Evolutionary conservation across 345 rosid species (phyloP).

Genomic region (Heritiera fomes): DNA sequence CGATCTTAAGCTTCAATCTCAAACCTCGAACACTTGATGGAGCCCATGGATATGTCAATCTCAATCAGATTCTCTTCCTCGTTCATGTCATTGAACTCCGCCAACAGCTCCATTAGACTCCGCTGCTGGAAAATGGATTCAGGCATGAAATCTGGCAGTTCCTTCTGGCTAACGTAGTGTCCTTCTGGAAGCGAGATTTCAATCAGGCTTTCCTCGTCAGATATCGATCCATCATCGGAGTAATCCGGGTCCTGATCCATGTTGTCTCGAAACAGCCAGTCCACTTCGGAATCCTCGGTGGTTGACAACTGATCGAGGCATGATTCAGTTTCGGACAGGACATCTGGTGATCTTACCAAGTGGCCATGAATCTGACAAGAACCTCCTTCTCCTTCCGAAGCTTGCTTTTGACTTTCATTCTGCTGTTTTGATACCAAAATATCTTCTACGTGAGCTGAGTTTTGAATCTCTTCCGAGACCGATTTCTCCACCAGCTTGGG

Average conservation of each 20-base stretch:
- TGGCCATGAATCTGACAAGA: conserved; percentile 18
- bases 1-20: conserved; percentile 45
- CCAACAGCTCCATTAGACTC: conserved; percentile 41
- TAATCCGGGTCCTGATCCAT: conserved; percentile 35
- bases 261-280: conserved; percentile 36
- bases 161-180: conserved; percentile 47
- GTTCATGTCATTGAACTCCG: conserved; percentile 53
- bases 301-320: conserved; percentile 33
- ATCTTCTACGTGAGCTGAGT: neutral
- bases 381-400: conserved; percentile 8
- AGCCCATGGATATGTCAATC: conserved; percentile 81
- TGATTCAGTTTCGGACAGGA: conserved; percentile 34
- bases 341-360: conserved; percentile 17
- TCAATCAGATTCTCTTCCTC: conserved; percentile 86
- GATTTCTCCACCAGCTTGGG: conserved; percentile 11
- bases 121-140: conserved; percentile 36
- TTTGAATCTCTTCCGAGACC: conserved; percentile 26
- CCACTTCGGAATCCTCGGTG: conserved; percentile 50
- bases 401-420: neutral
- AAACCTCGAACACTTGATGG: conserved; percentile 72
- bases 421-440: no score
- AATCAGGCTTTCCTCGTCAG: conserved; percentile 72
- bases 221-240: conserved; percentile 49
- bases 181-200: conserved; percentile 77
- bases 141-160: conserved; percentile 32